phyloP scores from a whole-genome alignment of 805 yeast genomes.

The Wickerhamiella lipophila region DNA sequence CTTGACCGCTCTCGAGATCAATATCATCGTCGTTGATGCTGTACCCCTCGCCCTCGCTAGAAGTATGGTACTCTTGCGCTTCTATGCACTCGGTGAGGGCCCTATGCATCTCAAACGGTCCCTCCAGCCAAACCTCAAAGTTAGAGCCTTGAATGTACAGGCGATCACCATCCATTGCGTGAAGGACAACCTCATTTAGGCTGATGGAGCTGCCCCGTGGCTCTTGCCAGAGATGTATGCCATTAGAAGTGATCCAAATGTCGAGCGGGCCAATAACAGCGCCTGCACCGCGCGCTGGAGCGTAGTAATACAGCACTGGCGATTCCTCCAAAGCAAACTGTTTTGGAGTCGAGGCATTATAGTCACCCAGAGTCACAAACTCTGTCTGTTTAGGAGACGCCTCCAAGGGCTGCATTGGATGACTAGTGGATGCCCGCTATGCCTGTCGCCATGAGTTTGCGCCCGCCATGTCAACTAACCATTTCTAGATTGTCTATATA shows the following conservation, averaged over 20 bases:
- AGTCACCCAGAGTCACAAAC: slow-evolving; percentile 22
- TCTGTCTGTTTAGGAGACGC: slow-evolving; percentile 19
- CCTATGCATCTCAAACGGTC: slow-evolving; percentile 1
- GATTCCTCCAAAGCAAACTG: slow-evolving; percentile 26
- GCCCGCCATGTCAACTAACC: too few species aligned
- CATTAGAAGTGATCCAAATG: slow-evolving; percentile 23
- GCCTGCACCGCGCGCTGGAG: slow-evolving; percentile 11
- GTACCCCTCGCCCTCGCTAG: slow-evolving; percentile 3
- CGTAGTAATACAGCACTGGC: slow-evolving; percentile 23
- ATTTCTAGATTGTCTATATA: too few species aligned
- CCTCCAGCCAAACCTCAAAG: slow-evolving; percentile 5
- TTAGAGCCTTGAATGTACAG: slow-evolving; percentile 20
- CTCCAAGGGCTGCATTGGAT: slow-evolving; percentile 14
- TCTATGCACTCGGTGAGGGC: slow-evolving; percentile 10
- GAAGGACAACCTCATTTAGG: slow-evolving; percentile 21
- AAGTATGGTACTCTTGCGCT: background rate
- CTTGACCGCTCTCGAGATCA: slow-evolving; percentile 13
- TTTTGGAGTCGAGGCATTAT: slow-evolving; percentile 27
- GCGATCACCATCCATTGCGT: slow-evolving; percentile 20
- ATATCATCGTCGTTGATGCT: background rate
- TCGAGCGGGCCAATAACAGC: slow-evolving; percentile 10
- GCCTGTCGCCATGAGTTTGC: too few species aligned
- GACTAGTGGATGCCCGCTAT: too few species aligned
- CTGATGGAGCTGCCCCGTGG: slow-evolving; percentile 18
- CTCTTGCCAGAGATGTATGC: slow-evolving; percentile 22